phyloP scores from a whole-genome alignment of 257 asterid species.

The Paulownia fortunei region DNA sequence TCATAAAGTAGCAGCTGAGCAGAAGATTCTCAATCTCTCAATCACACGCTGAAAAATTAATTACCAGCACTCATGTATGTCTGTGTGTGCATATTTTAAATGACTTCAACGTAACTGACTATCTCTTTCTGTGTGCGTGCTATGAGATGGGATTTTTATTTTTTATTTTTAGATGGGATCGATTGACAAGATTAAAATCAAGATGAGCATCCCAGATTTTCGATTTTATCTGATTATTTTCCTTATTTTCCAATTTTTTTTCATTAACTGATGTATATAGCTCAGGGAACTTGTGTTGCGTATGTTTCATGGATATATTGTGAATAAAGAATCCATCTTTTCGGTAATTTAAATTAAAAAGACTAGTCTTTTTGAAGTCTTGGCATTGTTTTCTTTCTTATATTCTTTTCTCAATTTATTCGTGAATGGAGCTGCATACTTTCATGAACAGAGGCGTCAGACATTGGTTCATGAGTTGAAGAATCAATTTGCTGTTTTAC shows the following conservation, averaged over 20 bases:
- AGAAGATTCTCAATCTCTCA: constrained; percentile 13
- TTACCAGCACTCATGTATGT: constrained; percentile 7
- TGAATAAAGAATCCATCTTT: not conserved
- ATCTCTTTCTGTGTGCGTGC: not conserved
- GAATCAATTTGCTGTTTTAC: constrained; percentile 5
- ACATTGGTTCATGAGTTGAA: constrained; percentile 14
- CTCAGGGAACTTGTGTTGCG: constrained; percentile 7
- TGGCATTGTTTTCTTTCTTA: not conserved
- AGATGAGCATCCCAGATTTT: constrained; percentile 13
- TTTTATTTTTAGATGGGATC: constrained; percentile 21
- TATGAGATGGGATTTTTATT: not conserved
- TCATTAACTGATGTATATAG: constrained; percentile 7
- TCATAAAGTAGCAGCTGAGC: constrained; percentile 28
- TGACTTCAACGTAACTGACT: not conserved
- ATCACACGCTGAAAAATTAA: not conserved
- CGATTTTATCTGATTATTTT: not conserved
- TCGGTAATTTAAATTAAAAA: not conserved
- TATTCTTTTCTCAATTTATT: not conserved
- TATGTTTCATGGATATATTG: constrained; percentile 25
- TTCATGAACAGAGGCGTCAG: not conserved
- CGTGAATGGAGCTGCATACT: constrained; percentile 15
- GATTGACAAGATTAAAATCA: constrained; percentile 20
- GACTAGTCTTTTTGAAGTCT: constrained; percentile 8
- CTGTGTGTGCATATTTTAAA: not conserved
- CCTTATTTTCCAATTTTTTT: not conserved